These are phyloP conservation scores for Acorus calamus DNA, from an alignment of 106 monocot genomes.

Conservation along the genomic window DNA sequence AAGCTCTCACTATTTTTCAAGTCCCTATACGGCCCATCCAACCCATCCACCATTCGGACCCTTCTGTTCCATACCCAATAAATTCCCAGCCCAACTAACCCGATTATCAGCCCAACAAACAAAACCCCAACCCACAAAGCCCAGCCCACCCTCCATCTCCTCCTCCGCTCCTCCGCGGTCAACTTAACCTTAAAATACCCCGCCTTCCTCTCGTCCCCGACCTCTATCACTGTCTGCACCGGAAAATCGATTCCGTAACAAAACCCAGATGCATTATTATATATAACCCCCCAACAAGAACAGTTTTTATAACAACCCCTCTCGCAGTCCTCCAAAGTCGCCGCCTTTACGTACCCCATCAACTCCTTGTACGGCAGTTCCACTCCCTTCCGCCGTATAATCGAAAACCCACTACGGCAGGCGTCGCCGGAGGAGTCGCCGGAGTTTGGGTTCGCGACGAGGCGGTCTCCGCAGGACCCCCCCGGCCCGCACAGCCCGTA, in stretches of 20 bases:
- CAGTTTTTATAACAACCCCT: constrained; percentile 52
- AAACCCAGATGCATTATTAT: constrained; percentile 38
- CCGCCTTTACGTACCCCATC: constrained; percentile 20
- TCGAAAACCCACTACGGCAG: constrained; percentile 35
- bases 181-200: constrained; percentile 75
- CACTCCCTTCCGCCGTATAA: constrained; percentile 47
- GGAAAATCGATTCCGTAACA: constrained; percentile 71
- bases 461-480: constrained; percentile 1
- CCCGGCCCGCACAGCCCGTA: constrained; percentile 11
- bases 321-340: constrained; percentile 61
- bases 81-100: not conserved
- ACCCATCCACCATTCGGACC: constrained; percentile 2
- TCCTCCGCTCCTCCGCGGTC: not conserved
- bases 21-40: constrained; percentile 37
- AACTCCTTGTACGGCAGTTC: constrained; percentile 70
- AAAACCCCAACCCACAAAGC: too few species aligned
- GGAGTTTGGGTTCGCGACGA: constrained; percentile 11
- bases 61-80: constrained; percentile 24
- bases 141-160: not conserved
- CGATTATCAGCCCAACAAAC: too few species aligned
- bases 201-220: constrained; percentile 26
- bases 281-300: constrained; percentile 74
- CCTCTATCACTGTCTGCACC: constrained; percentile 43
- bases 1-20: constrained; percentile 27
- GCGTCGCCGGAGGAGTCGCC: constrained; percentile 11